These are phyloP conservation scores for Colletotrichum somersetense DNA, from an alignment of 2,329 filamentous ascomycete species.

Conservation along the genomic window DNA sequence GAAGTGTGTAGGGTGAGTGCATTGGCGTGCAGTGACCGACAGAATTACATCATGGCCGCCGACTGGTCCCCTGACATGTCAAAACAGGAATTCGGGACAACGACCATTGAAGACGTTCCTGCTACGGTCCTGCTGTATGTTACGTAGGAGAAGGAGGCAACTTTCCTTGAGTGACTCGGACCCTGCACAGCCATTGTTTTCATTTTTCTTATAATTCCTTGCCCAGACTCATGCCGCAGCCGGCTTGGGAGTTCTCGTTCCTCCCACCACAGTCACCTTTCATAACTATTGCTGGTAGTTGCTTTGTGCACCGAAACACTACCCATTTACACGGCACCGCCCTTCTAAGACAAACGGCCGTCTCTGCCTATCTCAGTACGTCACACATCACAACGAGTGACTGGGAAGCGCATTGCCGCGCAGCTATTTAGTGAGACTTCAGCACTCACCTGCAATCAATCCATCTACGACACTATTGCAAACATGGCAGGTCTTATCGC, in stretches of 20 bases:
- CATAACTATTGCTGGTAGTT: not conserved
- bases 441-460: conserved; percentile 33
- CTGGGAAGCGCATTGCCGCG: not conserved
- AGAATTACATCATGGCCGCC: conserved; percentile 39
- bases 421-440: not conserved
- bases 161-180: conserved; percentile 17
- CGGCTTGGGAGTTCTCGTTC: conserved; percentile 12
- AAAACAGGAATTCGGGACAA: conserved; percentile 41
- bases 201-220: conserved; percentile 24
- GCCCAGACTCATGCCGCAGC: not conserved
- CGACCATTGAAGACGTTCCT: not conserved
- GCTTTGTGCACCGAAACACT: conserved; percentile 1
- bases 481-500: conserved; percentile 66
- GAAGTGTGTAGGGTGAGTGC: conserved; percentile 20
- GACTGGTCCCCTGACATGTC: conserved; percentile 38
- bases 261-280: not conserved
- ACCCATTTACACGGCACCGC: not conserved
- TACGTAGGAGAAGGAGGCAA: conserved; percentile 24
- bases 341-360: not conserved
- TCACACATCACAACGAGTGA: conserved; percentile 4
- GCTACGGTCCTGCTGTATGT: not conserved
- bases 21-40: conserved; percentile 40
- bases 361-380: not conserved
- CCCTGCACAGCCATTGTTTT: conserved; percentile 18
- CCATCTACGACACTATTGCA: conserved; percentile 32